phyloP scores from a whole-genome alignment of 352 stramenopile genomes.

The Globisporangium uncinulatum region DNA sequence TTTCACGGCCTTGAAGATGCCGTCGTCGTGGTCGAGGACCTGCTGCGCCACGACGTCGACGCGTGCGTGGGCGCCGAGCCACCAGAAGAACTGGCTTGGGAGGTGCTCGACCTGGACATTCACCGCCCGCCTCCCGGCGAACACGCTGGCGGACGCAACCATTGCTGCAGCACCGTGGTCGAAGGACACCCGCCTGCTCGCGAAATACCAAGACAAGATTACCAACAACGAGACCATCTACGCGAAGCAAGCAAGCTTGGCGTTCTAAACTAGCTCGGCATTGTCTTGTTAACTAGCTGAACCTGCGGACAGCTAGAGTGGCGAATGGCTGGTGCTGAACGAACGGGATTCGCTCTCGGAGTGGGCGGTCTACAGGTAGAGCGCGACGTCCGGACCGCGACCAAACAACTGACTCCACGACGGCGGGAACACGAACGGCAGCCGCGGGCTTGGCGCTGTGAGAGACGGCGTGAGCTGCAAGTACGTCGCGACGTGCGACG shows the following conservation, averaged over 20 bases:
- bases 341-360: not conserved
- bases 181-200: not conserved
- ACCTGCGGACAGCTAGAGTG: too few relatives aligned
- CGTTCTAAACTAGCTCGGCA: not conserved
- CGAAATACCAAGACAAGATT: too few relatives aligned
- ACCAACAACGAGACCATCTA: too few relatives aligned
- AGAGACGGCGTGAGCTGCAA: constrained; percentile 18
- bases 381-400: constrained; percentile 39
- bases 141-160: not conserved
- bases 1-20: constrained; percentile 48
- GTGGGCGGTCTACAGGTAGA: constrained; percentile 39
- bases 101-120: constrained; percentile 11
- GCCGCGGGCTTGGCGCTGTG: constrained; percentile 1
- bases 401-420: constrained; percentile 70
- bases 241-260: too few relatives aligned
- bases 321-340: not conserved
- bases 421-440: constrained; percentile 43
- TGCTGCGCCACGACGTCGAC: constrained; percentile 63
- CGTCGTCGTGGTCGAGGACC: constrained; percentile 46
- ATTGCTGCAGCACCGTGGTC: not conserved
- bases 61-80: constrained; percentile 17
- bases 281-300: not conserved
- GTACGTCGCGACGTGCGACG: constrained; percentile 42
- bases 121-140: constrained; percentile 12
- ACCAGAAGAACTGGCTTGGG: constrained; percentile 17